Base-by-base conservation (phyloP, 768 basidiomycete species). In the Stropharia rugosoannulata region DNA sequence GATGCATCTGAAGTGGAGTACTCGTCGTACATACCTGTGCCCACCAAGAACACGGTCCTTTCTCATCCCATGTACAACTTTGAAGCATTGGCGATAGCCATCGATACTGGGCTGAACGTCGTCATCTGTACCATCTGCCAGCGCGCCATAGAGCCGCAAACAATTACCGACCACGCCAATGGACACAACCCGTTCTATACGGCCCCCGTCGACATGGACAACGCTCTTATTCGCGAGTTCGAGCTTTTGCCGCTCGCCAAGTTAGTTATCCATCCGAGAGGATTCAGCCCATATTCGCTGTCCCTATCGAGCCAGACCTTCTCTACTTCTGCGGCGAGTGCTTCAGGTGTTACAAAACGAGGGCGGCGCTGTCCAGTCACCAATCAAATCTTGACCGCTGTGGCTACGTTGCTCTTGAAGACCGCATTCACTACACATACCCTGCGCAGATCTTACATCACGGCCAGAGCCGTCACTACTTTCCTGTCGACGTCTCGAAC, bases 221-320 rank as follows among this genome's bases (percentile, higher is more conserved):
- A 47, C 5, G 2, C 40, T n/a, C 29, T 51, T 8, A n/a, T 29
- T 10, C 36, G 45, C 18, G 29, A 45, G n/a, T 54, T 18, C n/a
- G 15, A 7, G 4, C 42, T 44, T 25, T 22, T 54, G 3, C 22
- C 41, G 7, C 18, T 35, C 18, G n/a, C 5, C 42, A 44, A 13
- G 12, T 56, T 42, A 11, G 4, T 15, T 47, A 47, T 32, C 45
- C 51, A 5, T 13, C 1, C 2, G 7, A n/a, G 9, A 15, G 32
- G 0, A 51, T 60, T 3, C 9, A 18, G 0, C 59, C 59, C 5
- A 41, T 60, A 1, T 60, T 47, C 29, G 56, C 53, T 3, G 36
- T 60, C 2, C 42, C 25, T 0, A 46, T 60, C 12, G 27, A 49
- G 11, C 3, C 18, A 0, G 37, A 41, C 0, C 42, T 25, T 0